Base-by-base conservation (phyloP, 202 grass and related monocot genomes). In the Musa balbisiana region DNA sequence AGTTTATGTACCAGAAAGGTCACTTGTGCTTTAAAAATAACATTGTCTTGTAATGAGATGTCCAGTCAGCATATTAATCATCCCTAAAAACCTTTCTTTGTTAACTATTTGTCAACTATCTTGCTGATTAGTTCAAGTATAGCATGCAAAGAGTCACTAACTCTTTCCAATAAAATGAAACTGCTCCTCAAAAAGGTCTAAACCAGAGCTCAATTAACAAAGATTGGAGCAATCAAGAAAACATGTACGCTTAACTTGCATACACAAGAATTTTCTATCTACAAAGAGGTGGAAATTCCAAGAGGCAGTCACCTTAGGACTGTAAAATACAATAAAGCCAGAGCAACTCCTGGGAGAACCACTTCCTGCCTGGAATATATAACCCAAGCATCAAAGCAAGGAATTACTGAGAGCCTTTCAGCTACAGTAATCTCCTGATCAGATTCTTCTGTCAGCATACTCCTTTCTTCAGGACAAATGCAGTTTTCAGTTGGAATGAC, bases 251-350 rank as follows among this genome's bases (percentile, higher is more conserved):
- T 49, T 19, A 17, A 20, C 24, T 50, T 69, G 5, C 25, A 15
- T 16, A 51, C 33, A 49, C 33, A 69, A 69, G 25, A 75, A 75
- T 11, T 23, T 65, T 3, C 17, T 51, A 14, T 59, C 16, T 9
- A 52, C 23, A 9, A 64, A 52, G 74, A 55, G 33, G 43, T 64
- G 9, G 26, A 64, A 6, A 14, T 25, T 20, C 10, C 9, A 23
- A 72, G 17, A 54, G 8, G 12, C 12, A 49, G 13, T 78, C 16
- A 89, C 89, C 89, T 92, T 71, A 97, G 76, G 20, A 97, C 90
- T 5, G 55, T 86, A 74, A 97, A 97, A 74, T 91, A 97, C 63
- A 97, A 88, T 29, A 97, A 82, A 51, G 94, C 86, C 2, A 97
- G 84, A 60, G 90, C 86, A 67, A 93, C 73, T 17, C 94, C 90